phyloP scores from a whole-genome alignment of 345 rosid species.

The Sisymbrium altissimum region DNA sequence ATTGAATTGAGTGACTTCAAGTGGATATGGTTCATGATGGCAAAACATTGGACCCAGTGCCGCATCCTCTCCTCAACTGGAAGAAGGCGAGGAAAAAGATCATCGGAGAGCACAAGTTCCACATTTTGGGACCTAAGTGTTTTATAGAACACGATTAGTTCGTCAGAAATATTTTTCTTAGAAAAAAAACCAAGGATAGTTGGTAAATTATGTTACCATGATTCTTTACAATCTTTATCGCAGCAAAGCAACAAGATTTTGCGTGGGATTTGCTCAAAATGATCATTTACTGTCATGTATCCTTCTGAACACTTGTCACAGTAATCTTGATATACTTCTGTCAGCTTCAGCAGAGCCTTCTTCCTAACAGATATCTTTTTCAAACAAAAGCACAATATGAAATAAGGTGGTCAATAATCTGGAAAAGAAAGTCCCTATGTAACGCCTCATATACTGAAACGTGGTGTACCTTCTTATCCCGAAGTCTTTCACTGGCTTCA shows the following conservation, averaged over 20 bases:
- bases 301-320: slow-evolving; percentile 74
- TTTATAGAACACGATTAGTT: slow-evolving; percentile 14
- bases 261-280: slow-evolving; percentile 84
- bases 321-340: slow-evolving; percentile 76
- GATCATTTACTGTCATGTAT: slow-evolving; percentile 46
- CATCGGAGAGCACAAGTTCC: slow-evolving; percentile 70
- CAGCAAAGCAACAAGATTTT: slow-evolving; percentile 74
- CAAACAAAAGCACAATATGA: slow-evolving; percentile 23
- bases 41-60: slow-evolving; percentile 77
- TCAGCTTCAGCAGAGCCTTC: slow-evolving; percentile 72
- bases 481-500: slow-evolving; percentile 72
- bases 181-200: slow-evolving; percentile 4
- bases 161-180: not conserved
- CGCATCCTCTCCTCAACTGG: slow-evolving; percentile 60
- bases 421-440: not conserved
- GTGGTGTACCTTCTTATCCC: slow-evolving; percentile 82
- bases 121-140: slow-evolving; percentile 59
- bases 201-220: slow-evolving; percentile 47
- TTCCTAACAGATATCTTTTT: slow-evolving; percentile 80
- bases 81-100: slow-evolving; percentile 62
- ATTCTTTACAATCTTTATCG: slow-evolving; percentile 73
- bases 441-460: slow-evolving; percentile 6
- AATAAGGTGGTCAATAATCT: slow-evolving; percentile 4
- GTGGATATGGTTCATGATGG: slow-evolving; percentile 64
- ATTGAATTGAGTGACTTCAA: slow-evolving; percentile 60